These are phyloP conservation scores for Xylaria sp. DNA, from an alignment of 2,329 filamentous ascomycete species.

Conservation along the genomic window DNA sequence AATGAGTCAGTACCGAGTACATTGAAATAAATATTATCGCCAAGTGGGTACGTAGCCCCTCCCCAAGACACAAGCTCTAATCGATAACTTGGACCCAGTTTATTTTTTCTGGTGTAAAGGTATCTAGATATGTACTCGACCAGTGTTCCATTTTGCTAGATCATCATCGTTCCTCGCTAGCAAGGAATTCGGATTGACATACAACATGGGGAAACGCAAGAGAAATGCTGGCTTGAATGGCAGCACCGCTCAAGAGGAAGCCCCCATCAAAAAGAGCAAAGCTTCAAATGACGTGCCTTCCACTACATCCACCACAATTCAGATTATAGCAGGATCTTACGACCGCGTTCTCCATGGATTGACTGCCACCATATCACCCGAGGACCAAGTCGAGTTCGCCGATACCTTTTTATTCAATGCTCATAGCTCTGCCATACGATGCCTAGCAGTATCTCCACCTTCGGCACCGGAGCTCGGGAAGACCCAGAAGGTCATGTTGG, in stretches of 20 bases:
- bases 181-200: not conserved
- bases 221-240: slow-evolving; percentile 52
- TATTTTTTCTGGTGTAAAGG: slow-evolving; percentile 40
- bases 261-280: slow-evolving; percentile 44
- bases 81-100: slow-evolving; percentile 38
- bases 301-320: slow-evolving; percentile 69
- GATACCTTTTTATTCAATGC: slow-evolving; percentile 97
- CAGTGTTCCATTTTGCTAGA: slow-evolving; percentile 19
- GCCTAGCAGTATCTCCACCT: slow-evolving; percentile 84
- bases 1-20: too few relatives aligned
- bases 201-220: slow-evolving; percentile 63
- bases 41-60: too few relatives aligned
- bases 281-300: slow-evolving; percentile 42
- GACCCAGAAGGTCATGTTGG: slow-evolving; percentile 85
- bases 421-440: slow-evolving; percentile 89
- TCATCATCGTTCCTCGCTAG: slow-evolving; percentile 17
- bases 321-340: slow-evolving; percentile 93
- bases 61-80: slow-evolving; percentile 8
- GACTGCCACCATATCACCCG: slow-evolving; percentile 74
- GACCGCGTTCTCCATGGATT: slow-evolving; percentile 92
- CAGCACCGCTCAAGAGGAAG: slow-evolving; percentile 19
- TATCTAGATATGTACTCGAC: too few relatives aligned
- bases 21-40: too few relatives aligned
- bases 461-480: slow-evolving; percentile 71
- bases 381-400: slow-evolving; percentile 72